Evolutionary conservation across 73 alveolate species (phyloP).

Genomic region (Symbiodinium pilosum): DNA sequence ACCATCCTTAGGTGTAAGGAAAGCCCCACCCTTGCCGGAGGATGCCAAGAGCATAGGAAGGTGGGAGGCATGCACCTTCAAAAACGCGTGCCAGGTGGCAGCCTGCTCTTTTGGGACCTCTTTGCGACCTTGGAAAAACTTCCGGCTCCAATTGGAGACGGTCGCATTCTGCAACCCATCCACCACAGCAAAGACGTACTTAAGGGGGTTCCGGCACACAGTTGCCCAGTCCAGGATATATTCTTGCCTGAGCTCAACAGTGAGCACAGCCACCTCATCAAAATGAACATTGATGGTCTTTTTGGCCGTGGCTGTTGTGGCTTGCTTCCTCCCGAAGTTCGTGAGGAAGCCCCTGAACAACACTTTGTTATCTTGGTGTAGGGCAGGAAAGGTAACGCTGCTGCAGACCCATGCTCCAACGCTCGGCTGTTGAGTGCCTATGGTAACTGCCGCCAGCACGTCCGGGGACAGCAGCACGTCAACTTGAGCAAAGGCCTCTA

Average conservation of each 20-base stretch:
- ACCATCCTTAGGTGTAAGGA: too few species aligned
- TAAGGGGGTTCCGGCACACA: background rate
- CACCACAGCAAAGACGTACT: background rate
- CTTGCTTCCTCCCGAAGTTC: background rate
- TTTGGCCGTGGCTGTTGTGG: background rate
- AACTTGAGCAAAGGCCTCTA: background rate
- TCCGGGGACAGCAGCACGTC: background rate
- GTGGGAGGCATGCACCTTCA: too few species aligned
- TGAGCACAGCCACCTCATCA: background rate
- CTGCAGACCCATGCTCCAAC: background rate
- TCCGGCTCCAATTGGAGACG: background rate
- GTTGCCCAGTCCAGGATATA: background rate
- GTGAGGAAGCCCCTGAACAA: background rate
- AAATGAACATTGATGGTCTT: background rate
- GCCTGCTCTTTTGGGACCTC: background rate
- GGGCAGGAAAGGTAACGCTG: background rate
- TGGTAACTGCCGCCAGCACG: background rate
- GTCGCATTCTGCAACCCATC: background rate
- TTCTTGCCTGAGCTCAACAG: background rate
- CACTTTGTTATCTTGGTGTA: background rate
- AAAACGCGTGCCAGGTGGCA: too few species aligned
- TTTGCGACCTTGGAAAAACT: background rate
- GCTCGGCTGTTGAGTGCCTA: background rate
- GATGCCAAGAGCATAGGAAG: background rate
- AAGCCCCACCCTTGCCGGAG: background rate